Evolutionary conservation across 768 basidiomycete genomes (phyloP).

Genomic region (Pleurotus sapidus): DNA sequence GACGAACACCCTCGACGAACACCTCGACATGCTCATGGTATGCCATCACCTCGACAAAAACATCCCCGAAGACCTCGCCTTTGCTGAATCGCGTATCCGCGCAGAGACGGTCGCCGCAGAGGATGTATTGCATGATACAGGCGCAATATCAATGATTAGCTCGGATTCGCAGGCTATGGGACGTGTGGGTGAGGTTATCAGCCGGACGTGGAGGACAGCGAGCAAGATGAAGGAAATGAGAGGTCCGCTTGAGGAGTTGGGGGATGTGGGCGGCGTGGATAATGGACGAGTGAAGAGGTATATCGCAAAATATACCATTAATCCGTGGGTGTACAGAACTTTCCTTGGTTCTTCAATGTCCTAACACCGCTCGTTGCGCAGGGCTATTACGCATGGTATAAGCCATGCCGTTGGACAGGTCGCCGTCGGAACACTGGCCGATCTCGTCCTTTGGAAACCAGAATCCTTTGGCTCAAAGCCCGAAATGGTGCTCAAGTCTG

Average conservation of each 20-base stretch:
- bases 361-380: slow-evolving; percentile 22
- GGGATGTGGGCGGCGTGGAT: slow-evolving; percentile 69
- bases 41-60: slow-evolving; percentile 92
- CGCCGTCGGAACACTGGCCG: slow-evolving; percentile 79
- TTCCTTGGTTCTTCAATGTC: slow-evolving; percentile 4
- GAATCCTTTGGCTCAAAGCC: slow-evolving; percentile 92
- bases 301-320: slow-evolving; percentile 95
- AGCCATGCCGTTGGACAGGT: slow-evolving; percentile 84
- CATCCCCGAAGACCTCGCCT: slow-evolving; percentile 92
- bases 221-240: slow-evolving; percentile 85
- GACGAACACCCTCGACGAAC: slow-evolving; percentile 91
- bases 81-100: slow-evolving; percentile 96
- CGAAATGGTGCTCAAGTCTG: slow-evolving; percentile 93
- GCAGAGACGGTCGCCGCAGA: slow-evolving; percentile 97
- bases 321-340: slow-evolving; percentile 64
- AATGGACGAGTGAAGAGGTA: slow-evolving; percentile 94
- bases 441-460: slow-evolving; percentile 94
- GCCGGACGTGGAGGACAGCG: slow-evolving; percentile 95
- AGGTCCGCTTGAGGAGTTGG: slow-evolving; percentile 70
- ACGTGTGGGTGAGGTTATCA: slow-evolving; percentile 90
- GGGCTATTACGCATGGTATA: slow-evolving; percentile 93
- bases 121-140: slow-evolving; percentile 89
- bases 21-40: slow-evolving; percentile 99
- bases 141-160: slow-evolving; percentile 96
- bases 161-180: slow-evolving; percentile 99